A percentile compares a stretch with the other conserved stretches of the same genome.
Evolutionary conservation across 2,329 filamentous ascomycete genomes (phyloP).

Genomic region (Coccinonectria pachysandricola): DNA sequence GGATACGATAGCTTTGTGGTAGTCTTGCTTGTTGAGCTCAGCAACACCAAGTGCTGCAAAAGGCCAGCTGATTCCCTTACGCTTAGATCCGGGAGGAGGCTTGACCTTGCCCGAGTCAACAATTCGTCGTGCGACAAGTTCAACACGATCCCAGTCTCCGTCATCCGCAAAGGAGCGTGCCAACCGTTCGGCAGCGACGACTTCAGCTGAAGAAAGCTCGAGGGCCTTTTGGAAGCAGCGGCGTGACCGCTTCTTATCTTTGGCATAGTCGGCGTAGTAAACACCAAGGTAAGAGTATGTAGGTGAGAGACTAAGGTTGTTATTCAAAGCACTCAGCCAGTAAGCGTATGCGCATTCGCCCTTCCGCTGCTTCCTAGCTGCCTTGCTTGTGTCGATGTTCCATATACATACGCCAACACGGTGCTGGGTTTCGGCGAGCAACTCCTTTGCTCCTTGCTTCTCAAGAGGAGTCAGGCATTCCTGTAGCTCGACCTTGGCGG

Average conservation of each 20-base stretch:
- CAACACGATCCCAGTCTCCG: conserved; percentile 92
- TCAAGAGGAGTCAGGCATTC: conserved; percentile 56
- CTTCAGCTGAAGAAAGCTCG: conserved; percentile 78
- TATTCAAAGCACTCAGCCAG: conserved; percentile 76
- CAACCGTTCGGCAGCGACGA: conserved; percentile 77
- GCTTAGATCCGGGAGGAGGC: conserved; percentile 84
- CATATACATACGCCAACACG: conserved; percentile 80
- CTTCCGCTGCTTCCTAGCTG: conserved; percentile 67
- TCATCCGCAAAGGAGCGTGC: conserved; percentile 80
- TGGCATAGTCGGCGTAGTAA: conserved; percentile 85
- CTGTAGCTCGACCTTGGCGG: conserved; percentile 60
- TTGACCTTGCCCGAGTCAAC: conserved; percentile 91
- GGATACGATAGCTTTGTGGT: conserved; percentile 75
- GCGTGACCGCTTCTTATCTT: conserved; percentile 76
- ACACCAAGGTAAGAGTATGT: conserved; percentile 85
- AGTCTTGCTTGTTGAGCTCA: conserved; percentile 89
- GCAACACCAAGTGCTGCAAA: conserved; percentile 89
- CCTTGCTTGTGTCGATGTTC: conserved; percentile 65
- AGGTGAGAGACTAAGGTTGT: conserved; percentile 77
- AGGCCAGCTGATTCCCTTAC: conserved; percentile 90
- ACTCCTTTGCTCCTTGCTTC: conserved; percentile 52
- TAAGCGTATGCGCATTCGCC: conserved; percentile 63
- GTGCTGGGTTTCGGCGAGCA: conserved; percentile 80
- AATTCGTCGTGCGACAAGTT: conserved; percentile 80
- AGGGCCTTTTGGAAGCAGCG: conserved; percentile 95